Evolutionary conservation across 1,284 basidiomycete species (phyloP).

Genomic region (Hymenochaete sp.): DNA sequence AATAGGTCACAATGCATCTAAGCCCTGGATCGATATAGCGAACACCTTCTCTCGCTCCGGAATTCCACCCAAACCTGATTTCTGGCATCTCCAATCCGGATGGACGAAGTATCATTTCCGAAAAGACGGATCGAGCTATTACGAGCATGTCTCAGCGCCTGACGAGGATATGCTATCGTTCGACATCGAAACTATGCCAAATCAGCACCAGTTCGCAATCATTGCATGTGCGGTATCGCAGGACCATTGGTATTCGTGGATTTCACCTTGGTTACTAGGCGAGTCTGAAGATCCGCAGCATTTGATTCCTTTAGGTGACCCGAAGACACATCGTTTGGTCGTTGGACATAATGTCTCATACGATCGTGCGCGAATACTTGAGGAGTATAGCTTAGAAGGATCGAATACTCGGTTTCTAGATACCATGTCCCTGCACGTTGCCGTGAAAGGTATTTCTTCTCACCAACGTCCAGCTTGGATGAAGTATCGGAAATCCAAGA

Average conservation of each 20-base stretch:
- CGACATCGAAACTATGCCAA: slow-evolving; percentile 92
- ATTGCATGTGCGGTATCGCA: slow-evolving; percentile 85
- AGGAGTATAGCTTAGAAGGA: slow-evolving; percentile 74
- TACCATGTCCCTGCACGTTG: slow-evolving; percentile 93
- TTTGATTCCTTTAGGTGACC: slow-evolving; percentile 66
- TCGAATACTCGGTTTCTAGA: slow-evolving; percentile 84
- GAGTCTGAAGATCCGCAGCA: slow-evolving; percentile 59
- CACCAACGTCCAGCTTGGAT: slow-evolving; percentile 93
- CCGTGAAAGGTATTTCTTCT: slow-evolving; percentile 90
- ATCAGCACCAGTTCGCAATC: slow-evolving; percentile 73
- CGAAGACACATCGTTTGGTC: slow-evolving; percentile 50
- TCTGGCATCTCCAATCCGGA: slow-evolving; percentile 74
- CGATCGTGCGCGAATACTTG: slow-evolving; percentile 76
- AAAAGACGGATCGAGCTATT: slow-evolving; percentile 58
- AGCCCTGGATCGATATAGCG: slow-evolving; percentile 80
- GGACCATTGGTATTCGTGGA: slow-evolving; percentile 92
- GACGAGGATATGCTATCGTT: slow-evolving; percentile 74
- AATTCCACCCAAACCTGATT: slow-evolving; percentile 58
- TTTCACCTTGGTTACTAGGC: slow-evolving; percentile 86
- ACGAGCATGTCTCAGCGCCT: slow-evolving; percentile 53
- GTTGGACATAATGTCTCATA: slow-evolving; percentile 96
- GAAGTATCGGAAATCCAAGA: slow-evolving; percentile 66
- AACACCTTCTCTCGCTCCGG: slow-evolving; percentile 47
- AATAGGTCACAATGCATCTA: slow-evolving; percentile 63
- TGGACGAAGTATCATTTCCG: slow-evolving; percentile 83